Base-by-base conservation (phyloP, 163 green algal species). In the Scenedesmus sp. region DNA sequence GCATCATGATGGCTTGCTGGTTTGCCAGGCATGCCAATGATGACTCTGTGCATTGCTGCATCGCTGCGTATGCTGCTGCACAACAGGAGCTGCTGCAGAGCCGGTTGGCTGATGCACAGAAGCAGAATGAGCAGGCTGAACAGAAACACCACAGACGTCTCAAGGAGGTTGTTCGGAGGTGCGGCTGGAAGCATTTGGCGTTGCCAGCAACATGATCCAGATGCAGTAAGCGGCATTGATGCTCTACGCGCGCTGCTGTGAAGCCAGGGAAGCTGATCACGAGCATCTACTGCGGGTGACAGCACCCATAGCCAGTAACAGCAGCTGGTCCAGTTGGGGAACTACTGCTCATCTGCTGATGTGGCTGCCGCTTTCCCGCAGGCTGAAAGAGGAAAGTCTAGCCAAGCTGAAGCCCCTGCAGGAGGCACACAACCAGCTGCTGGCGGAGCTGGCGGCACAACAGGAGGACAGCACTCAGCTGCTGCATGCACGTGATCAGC, bases 121-220 rank as follows among this genome's bases (percentile, higher is more conserved):
- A 90, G 33, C 65, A 84, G 22, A 90, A 85, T 26, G 46, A 72
- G 3, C 42, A 61, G 16, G 87, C 78, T 40, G 78, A 91, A 13
- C 22, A 87, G 53, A 76, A 78, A 33, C 87, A 91, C 37, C 53
- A 65, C 26, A n/a, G 35, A 15, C 87, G 73, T 9, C 59, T 91
- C 40, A 91, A 91, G 40, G 87, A 91, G 78, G 78, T 91, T 30
- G 87, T 78, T 6, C 78, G 87, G 56, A 91, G 87, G 87, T 91
- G 49, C 6, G 85, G 4, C 3, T 16, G 49, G 5, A 7, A 51
- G 37, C 85, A 81, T 43, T 49, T 87, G 53, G 0, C 82, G 12
- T 22, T 61, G 56, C 56, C 56, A 70, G 56, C 56, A n/a, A 22
- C 22, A 61, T 3, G 1, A 70, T 33, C 20, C 56, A 70, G 24